Percentiles rank a stretch among this genome's conserved stretches.
Evolutionary conservation across 2,329 filamentous ascomycete species (phyloP).

Genomic region (Passalora sequoiae): DNA sequence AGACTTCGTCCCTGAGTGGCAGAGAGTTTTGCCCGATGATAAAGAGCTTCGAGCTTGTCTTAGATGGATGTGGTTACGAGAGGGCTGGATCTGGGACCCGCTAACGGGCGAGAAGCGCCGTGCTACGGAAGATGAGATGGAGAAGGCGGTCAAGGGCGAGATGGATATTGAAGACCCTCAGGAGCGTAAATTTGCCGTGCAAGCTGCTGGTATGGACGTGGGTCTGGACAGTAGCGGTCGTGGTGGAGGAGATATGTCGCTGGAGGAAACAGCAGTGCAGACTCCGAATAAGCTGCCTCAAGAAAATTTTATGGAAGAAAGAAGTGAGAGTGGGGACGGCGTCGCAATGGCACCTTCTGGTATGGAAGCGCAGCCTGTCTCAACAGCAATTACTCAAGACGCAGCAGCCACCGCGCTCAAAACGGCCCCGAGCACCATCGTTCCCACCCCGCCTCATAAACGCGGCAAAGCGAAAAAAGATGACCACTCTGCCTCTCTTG

Average conservation of each 20-base stretch:
- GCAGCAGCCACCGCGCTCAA: too few species aligned
- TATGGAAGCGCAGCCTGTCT: too few species aligned
- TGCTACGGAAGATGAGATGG: constrained; percentile 50
- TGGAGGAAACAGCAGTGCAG: not conserved
- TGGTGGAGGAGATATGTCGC: constrained; percentile 4
- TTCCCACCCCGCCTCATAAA: too few species aligned
- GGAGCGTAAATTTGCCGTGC: constrained; percentile 27
- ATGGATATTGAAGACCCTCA: constrained; percentile 40
- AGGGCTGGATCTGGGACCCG: constrained; percentile 78
- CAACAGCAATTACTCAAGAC: too few species aligned
- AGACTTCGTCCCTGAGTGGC: constrained; percentile 80
- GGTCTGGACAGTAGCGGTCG: constrained; percentile 10
- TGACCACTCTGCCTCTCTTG: too few species aligned
- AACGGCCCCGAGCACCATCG: too few species aligned
- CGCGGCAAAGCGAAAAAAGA: too few species aligned
- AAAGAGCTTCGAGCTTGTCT: constrained; percentile 86
- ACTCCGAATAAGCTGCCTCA: not conserved
- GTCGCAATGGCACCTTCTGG: too few species aligned
- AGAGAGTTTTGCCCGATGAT: constrained; percentile 72
- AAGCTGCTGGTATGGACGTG: constrained; percentile 19
- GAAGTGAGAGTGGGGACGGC: too few species aligned
- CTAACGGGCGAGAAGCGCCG: constrained; percentile 59
- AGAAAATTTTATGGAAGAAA: too few species aligned
- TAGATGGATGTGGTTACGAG: constrained; percentile 85
- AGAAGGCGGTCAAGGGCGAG: constrained; percentile 53